A percentile compares a stretch with the other conserved stretches of the same genome.
phyloP scores from a whole-genome alignment of 148 eudicot species.

The Rhododendron ferrugineum region DNA sequence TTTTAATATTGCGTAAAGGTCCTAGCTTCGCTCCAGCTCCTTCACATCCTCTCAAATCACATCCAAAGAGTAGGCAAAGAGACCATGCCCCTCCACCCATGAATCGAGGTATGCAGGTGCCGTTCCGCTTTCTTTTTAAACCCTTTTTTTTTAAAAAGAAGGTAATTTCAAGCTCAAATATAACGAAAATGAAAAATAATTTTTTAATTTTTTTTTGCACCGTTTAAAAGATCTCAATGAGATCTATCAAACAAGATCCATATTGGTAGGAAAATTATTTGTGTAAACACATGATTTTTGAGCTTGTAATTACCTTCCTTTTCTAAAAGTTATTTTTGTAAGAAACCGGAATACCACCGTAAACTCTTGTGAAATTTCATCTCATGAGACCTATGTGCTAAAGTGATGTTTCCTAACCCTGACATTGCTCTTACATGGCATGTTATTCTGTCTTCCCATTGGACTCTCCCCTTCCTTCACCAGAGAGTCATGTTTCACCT shows the following conservation, averaged over 20 bases:
- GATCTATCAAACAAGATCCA: too few species aligned
- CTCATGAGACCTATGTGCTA: not conserved
- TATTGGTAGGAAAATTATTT: too few species aligned
- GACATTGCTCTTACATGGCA: not conserved
- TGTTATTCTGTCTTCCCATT: conserved; percentile 7
- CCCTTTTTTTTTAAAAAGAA: too few species aligned
- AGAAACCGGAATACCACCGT: too few species aligned
- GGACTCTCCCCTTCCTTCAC: conserved; percentile 13
- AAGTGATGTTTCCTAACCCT: not conserved
- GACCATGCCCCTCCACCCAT: conserved; percentile 15
- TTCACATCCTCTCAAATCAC: conserved; percentile 10
- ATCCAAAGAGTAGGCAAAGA: conserved; percentile 12
- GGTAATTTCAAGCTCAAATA: too few species aligned
- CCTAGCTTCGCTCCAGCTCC: conserved; percentile 7
- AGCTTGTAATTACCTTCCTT: too few species aligned
- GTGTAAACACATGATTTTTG: too few species aligned
- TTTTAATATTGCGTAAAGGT: not conserved
- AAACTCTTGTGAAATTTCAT: not conserved
- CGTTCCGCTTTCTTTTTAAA: too few species aligned
- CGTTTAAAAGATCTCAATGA: too few species aligned
- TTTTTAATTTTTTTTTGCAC: too few species aligned
- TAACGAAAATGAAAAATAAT: too few species aligned
- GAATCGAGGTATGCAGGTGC: conserved; percentile 19
- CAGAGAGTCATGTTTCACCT: conserved; percentile 21
- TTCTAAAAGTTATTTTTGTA: too few species aligned